Evolutionary conservation across 2,329 filamentous ascomycete genomes (phyloP).

Genomic region (Teratosphaeria viscida): DNA sequence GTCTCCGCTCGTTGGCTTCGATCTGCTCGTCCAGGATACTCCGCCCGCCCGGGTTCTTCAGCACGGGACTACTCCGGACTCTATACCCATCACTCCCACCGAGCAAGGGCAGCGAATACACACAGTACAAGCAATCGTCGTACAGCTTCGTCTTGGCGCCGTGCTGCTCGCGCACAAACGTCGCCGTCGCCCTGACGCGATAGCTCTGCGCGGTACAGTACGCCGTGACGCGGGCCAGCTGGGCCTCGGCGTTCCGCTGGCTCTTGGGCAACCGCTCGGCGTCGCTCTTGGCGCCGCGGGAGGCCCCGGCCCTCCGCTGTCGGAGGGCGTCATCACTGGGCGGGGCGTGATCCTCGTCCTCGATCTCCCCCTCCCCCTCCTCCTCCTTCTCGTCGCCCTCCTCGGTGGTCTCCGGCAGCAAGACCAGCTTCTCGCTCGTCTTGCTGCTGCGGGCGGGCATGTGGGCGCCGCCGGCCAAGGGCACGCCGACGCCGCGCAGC

Average conservation of each 20-base stretch:
- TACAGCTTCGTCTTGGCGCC: conserved; percentile 91
- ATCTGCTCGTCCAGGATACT: conserved; percentile 91
- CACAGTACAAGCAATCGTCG: conserved; percentile 92
- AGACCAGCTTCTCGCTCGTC: conserved; percentile 90
- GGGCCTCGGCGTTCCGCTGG: conserved; percentile 60
- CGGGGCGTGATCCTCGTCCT: conserved; percentile 50
- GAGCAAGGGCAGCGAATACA: conserved; percentile 84
- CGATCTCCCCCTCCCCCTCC: conserved; percentile 39
- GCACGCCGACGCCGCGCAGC: conserved; percentile 43
- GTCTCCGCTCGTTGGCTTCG: conserved; percentile 77
- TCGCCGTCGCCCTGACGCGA: conserved; percentile 77
- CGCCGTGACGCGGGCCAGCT: conserved; percentile 80
- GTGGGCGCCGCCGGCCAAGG: conserved; percentile 25
- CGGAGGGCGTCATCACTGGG: conserved; percentile 59
- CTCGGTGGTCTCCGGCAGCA: conserved; percentile 69
- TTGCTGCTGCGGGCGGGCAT: conserved; percentile 84
- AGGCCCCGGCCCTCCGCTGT: conserved; percentile 42
- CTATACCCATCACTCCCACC: conserved; percentile 80
- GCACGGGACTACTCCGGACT: conserved; percentile 76
- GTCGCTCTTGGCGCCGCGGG: conserved; percentile 70
- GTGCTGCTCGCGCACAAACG: conserved; percentile 80
- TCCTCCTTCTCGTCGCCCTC: conserved; percentile 43
- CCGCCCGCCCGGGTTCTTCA: conserved; percentile 88
- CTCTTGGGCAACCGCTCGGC: conserved; percentile 87
- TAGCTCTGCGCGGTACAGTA: conserved; percentile 95